Evolutionary conservation across 805 yeast genomes (phyloP).

Genomic region (Suhomyces faveliae): DNA sequence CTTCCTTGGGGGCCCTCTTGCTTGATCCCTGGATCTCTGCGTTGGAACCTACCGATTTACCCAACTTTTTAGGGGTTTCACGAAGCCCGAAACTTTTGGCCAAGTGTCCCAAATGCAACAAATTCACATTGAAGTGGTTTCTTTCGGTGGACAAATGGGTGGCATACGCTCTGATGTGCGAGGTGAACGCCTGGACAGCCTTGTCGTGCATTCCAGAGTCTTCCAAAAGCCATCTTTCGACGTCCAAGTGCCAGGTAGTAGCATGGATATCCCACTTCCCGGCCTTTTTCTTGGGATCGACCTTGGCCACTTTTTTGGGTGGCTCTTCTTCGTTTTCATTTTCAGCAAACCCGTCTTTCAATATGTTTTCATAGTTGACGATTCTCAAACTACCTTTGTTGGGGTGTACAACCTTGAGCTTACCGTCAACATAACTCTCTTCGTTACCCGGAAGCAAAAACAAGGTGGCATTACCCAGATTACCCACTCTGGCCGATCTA

Average conservation of each 20-base stretch:
- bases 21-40: slow-evolving; percentile 29
- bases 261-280: slow-evolving; percentile 88
- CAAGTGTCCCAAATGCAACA: slow-evolving; percentile 89
- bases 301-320: slow-evolving; percentile 28
- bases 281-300: slow-evolving; percentile 39
- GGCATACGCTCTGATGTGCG: slow-evolving; percentile 93
- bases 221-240: slow-evolving; percentile 85
- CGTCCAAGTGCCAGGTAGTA: slow-evolving; percentile 90
- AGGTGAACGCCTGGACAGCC: slow-evolving; percentile 80
- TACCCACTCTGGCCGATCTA: slow-evolving; percentile 97
- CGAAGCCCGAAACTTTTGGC: slow-evolving; percentile 94
- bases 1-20: slow-evolving; percentile 53
- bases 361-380: slow-evolving; percentile 32
- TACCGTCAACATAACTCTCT: slow-evolving; percentile 72
- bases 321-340: slow-evolving; percentile 33
- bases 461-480: slow-evolving; percentile 70
- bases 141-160: slow-evolving; percentile 86
- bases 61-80: slow-evolving; percentile 86
- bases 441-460: slow-evolving; percentile 88
- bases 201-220: slow-evolving; percentile 56
- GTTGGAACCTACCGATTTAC: slow-evolving; percentile 37
- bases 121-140: slow-evolving; percentile 73
- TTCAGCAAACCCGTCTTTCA: slow-evolving; percentile 37
- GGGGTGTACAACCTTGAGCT: slow-evolving; percentile 39
- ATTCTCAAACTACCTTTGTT: slow-evolving; percentile 33